phyloP scores from a whole-genome alignment of 768 basidiomycete species.

The Candolleomyces efflorescens region DNA sequence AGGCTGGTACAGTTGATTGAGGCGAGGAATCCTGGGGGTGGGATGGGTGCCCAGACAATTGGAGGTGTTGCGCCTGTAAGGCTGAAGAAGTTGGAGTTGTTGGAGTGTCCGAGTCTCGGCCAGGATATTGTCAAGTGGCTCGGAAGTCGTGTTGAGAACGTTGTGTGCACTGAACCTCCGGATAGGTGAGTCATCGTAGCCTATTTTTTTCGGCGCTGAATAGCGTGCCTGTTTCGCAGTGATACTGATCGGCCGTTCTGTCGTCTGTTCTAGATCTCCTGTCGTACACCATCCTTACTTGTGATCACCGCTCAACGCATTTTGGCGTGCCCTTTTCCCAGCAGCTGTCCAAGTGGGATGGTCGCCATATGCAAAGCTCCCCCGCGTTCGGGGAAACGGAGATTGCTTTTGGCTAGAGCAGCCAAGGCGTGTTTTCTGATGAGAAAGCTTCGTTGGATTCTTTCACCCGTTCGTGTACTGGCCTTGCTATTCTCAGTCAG shows the following conservation, averaged over 20 bases:
- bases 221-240: background rate
- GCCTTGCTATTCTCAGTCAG: too few relatives aligned
- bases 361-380: background rate
- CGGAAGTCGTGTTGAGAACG: slow-evolving; percentile 54
- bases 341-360: background rate
- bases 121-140: slow-evolving; percentile 71
- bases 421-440: background rate
- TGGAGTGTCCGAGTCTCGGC: slow-evolving; percentile 63
- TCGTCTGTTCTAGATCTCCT: background rate
- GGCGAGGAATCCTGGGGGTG: slow-evolving; percentile 57
- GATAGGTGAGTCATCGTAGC: slow-evolving; percentile 32
- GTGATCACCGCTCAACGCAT: background rate
- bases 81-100: slow-evolving; percentile 56
- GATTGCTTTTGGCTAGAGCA: background rate
- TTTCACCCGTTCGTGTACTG: too few relatives aligned
- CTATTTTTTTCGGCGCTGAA: slow-evolving; percentile 4
- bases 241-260: background rate
- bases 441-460: too few relatives aligned
- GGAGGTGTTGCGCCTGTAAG: slow-evolving; percentile 48
- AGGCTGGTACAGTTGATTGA: slow-evolving; percentile 73
- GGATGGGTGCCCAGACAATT: slow-evolving; percentile 24
- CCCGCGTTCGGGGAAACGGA: background rate
- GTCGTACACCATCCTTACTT: slow-evolving; percentile 5
- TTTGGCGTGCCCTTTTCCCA: background rate
- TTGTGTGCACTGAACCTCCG: slow-evolving; percentile 57